phyloP scores from a whole-genome alignment of 108 stramenopile genomes.

The Nitzschia sp. region DNA sequence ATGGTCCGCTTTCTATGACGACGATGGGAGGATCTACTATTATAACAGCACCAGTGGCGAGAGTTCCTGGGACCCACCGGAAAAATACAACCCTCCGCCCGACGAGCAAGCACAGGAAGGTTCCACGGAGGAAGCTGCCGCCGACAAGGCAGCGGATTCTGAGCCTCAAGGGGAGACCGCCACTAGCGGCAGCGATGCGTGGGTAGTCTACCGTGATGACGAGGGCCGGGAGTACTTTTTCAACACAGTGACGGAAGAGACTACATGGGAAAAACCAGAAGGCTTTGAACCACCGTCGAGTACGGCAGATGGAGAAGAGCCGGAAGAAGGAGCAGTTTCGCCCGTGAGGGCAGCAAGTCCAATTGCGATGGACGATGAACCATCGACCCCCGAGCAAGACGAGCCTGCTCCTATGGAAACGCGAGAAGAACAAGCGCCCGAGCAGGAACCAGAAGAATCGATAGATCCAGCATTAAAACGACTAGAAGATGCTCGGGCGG shows the following conservation, averaged over 20 bases:
- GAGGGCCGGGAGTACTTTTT: constrained; percentile 74
- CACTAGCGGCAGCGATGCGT: constrained; percentile 9
- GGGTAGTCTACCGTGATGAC: constrained; percentile 61
- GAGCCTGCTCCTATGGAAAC: not conserved
- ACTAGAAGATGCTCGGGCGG: constrained; percentile 55
- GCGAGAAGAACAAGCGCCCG: constrained; percentile 29
- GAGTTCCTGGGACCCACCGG: constrained; percentile 74
- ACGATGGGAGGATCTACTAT: constrained; percentile 64
- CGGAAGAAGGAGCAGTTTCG: constrained; percentile 13
- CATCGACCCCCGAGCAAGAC: constrained; percentile 16
- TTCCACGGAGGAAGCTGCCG: constrained; percentile 29
- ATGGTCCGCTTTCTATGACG: constrained; percentile 55
- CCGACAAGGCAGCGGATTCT: constrained; percentile 25
- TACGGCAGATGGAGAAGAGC: constrained; percentile 5
- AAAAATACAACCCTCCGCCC: constrained; percentile 39
- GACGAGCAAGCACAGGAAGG: not conserved
- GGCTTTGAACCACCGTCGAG: constrained; percentile 22
- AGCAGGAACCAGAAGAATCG: constrained; percentile 30
- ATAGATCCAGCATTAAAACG: constrained; percentile 51
- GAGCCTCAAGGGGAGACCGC: not conserved
- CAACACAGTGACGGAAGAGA: constrained; percentile 63
- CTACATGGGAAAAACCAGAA: constrained; percentile 73
- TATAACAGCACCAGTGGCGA: constrained; percentile 63
- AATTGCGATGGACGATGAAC: not conserved
- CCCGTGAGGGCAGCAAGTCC: constrained; percentile 22